Percentiles rank a stretch among this genome's conserved stretches.
Conservation (phyloP, 495 filamentous ascomycete genomes). For the Penicillium nucicola region DNA sequence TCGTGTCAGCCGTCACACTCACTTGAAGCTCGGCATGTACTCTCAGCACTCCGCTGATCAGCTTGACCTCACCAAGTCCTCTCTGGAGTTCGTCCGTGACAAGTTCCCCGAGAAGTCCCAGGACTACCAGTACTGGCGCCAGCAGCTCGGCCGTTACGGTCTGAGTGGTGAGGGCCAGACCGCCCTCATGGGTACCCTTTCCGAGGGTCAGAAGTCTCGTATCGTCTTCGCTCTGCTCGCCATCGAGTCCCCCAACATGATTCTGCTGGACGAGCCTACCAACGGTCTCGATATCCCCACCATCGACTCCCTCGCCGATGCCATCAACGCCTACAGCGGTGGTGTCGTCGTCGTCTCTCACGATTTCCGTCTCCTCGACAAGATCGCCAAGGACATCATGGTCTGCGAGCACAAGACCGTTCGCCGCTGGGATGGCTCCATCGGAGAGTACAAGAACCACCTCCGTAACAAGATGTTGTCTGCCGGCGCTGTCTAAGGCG, state of each 20-base stretch:
- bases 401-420: constrained; percentile 97
- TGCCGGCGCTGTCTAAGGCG: constrained; percentile 45
- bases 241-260: constrained; percentile 96
- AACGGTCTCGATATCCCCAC: constrained; percentile 99
- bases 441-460: constrained; percentile 95
- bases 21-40: constrained; percentile 98
- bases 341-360: constrained; percentile 98
- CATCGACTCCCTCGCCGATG: constrained; percentile 95
- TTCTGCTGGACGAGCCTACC: constrained; percentile 95
- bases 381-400: constrained; percentile 99
- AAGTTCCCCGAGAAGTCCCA: constrained; percentile 86
- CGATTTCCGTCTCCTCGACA: constrained; percentile 98
- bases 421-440: constrained; percentile 80
- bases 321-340: constrained; percentile 92
- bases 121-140: constrained; percentile 99
- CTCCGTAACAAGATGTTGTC: constrained; percentile 94
- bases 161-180: constrained; percentile 91
- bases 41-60: constrained; percentile 97
- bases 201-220: constrained; percentile 94
- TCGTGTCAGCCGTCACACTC: constrained; percentile 84
- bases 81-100: constrained; percentile 95
- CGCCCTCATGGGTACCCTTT: constrained; percentile 94
- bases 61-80: constrained; percentile 95
- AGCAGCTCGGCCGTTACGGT: constrained; percentile 93
- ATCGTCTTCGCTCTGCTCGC: constrained; percentile 97